Evolutionary conservation across 306 rosid species (phyloP).

Genomic region (Rosa rugosa): DNA sequence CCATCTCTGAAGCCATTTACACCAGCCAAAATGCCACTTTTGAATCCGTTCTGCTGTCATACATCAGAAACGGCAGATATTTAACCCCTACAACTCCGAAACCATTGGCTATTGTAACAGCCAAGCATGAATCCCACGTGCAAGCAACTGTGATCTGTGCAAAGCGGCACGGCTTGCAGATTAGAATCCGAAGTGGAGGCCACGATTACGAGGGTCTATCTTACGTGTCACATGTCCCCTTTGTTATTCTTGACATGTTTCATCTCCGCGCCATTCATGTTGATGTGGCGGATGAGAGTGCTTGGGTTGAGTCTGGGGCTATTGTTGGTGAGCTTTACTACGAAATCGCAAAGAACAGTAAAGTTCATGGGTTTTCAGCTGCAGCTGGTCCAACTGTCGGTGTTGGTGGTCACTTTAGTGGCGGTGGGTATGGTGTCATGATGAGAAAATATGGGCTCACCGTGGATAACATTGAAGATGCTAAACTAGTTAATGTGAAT

Average conservation of each 20-base stretch:
- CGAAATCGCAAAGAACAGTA: slow-evolving; percentile 27
- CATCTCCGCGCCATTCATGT: slow-evolving; percentile 34
- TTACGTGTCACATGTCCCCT: slow-evolving; percentile 37
- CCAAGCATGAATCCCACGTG: slow-evolving; percentile 38
- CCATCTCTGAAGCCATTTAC: slow-evolving; percentile 29
- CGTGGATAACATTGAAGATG: slow-evolving; percentile 44
- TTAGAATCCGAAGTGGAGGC: slow-evolving; percentile 45
- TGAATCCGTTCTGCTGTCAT: slow-evolving; percentile 31
- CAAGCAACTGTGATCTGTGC: slow-evolving; percentile 38
- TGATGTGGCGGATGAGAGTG: slow-evolving; percentile 35
- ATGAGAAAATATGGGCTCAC: slow-evolving; percentile 46
- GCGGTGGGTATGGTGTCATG: slow-evolving; percentile 36
- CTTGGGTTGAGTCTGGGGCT: slow-evolving; percentile 51
- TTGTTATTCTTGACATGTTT: slow-evolving; percentile 55
- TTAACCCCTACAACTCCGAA: slow-evolving; percentile 30
- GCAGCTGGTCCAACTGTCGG: slow-evolving; percentile 33
- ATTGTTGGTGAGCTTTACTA: slow-evolving; percentile 59
- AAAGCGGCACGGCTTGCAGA: slow-evolving; percentile 34
- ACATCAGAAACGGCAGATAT: slow-evolving; percentile 43
- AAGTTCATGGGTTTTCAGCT: slow-evolving; percentile 21
- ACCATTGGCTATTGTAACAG: slow-evolving; percentile 49
- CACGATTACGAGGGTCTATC: slow-evolving; percentile 35
- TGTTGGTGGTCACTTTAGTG: slow-evolving; percentile 29
- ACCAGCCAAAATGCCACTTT: slow-evolving; percentile 38
- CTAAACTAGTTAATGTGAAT: slow-evolving; percentile 43